Percentiles rank a stretch among this genome's conserved stretches.
Evolutionary conservation across 2,329 filamentous ascomycete species (phyloP).

Genomic region (Clonostachys chloroleuca): DNA sequence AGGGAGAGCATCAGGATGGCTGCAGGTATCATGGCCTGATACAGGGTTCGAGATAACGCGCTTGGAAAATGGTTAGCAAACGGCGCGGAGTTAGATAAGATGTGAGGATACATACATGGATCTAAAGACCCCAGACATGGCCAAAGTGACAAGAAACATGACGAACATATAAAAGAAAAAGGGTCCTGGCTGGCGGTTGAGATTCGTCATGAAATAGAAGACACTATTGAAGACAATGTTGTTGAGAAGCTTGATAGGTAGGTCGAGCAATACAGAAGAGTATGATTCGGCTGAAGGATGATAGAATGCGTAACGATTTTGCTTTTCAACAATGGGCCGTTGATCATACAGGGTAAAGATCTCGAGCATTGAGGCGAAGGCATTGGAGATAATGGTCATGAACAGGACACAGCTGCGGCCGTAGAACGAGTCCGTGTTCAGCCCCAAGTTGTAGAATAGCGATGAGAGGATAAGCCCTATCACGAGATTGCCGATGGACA

Average conservation of each 20-base stretch:
- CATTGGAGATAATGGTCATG: constrained; percentile 56
- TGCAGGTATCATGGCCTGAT: constrained; percentile 49
- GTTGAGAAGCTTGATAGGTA: constrained; percentile 52
- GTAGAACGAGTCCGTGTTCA: constrained; percentile 47
- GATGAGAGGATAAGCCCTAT: constrained; percentile 58
- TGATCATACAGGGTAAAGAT: constrained; percentile 38
- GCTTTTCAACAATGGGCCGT: constrained; percentile 43
- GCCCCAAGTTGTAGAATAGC: constrained; percentile 49
- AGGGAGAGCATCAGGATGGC: constrained; percentile 24
- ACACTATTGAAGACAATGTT: constrained; percentile 46
- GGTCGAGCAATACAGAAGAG: constrained; percentile 47
- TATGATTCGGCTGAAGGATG: constrained; percentile 48
- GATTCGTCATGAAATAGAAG: constrained; percentile 7
- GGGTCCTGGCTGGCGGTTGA: neutral
- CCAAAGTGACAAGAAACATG: constrained; percentile 66
- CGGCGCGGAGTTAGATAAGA: constrained; percentile 35
- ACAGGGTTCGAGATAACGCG: constrained; percentile 61
- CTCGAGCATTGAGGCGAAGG: constrained; percentile 52
- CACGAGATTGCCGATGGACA: constrained; percentile 41
- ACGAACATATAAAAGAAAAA: constrained; percentile 59
- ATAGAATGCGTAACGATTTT: constrained; percentile 43
- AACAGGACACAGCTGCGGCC: constrained; percentile 53
- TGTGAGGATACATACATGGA: constrained; percentile 57
- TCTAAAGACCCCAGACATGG: constrained; percentile 38
- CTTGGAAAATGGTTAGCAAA: constrained; percentile 29